Percentiles rank a stretch among this genome's conserved stretches.
phyloP scores from a whole-genome alignment of 306 rosid genomes.

The Citrullus amarus region DNA sequence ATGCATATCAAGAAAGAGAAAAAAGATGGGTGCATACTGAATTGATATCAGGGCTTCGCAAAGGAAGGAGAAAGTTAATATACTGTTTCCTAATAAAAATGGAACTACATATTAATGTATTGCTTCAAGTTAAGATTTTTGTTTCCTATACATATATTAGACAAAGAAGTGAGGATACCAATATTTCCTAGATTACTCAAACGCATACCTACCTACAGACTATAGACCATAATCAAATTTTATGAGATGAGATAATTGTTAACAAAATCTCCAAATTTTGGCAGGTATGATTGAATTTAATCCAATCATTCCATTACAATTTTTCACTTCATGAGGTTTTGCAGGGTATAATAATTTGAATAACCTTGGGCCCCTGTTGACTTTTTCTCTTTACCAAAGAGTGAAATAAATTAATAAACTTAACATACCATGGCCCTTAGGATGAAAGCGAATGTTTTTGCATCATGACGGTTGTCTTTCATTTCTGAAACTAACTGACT shows the following conservation, averaged over 20 bases:
- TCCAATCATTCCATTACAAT: neutral
- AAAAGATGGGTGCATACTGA: too few relatives aligned
- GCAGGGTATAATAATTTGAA: neutral
- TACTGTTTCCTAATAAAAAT: neutral
- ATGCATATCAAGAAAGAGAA: too few relatives aligned
- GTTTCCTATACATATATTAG: neutral
- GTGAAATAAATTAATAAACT: too few relatives aligned
- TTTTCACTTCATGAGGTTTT: neutral
- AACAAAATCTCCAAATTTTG: neutral
- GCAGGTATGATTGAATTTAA: neutral
- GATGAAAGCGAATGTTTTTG: conserved; percentile 67
- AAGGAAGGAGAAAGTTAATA: neutral
- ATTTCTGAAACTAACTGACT: conserved; percentile 73
- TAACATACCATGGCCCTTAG: conserved; percentile 80
- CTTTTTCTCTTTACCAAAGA: neutral
- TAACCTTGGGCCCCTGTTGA: neutral
- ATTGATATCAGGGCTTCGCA: too few relatives aligned
- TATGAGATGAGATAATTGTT: neutral
- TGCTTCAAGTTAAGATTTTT: neutral
- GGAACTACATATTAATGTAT: neutral
- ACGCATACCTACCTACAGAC: neutral
- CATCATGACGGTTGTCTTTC: conserved; percentile 71
- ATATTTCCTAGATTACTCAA: neutral
- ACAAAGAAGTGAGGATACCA: neutral
- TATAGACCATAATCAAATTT: neutral